A percentile compares a stretch with the other conserved stretches of the same genome.
Evolutionary conservation across 495 filamentous ascomycete genomes (phyloP).

Genomic region (Tuber aestivum): DNA sequence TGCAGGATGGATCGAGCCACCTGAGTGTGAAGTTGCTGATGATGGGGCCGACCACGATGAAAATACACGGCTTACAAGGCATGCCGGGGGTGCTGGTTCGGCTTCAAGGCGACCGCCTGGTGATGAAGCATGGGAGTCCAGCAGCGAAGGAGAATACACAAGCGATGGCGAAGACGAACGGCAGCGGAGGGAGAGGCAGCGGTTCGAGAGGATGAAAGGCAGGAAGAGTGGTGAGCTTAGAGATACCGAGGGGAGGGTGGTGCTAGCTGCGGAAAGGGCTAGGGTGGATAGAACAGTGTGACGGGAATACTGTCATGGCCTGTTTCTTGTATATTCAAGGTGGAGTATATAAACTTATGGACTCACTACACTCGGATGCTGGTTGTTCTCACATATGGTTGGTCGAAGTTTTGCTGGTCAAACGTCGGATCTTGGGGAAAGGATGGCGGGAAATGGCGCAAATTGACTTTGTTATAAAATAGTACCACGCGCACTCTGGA

Average conservation of each 20-base stretch:
- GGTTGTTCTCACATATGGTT: background rate
- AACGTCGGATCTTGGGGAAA: background rate
- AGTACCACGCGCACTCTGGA: background rate
- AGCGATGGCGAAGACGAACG: constrained; percentile 16
- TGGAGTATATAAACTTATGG: background rate
- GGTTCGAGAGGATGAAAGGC: constrained; percentile 4
- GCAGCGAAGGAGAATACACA: constrained; percentile 29
- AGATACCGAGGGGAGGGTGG: constrained; percentile 27
- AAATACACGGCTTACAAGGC: constrained; percentile 39
- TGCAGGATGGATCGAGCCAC: constrained; percentile 68
- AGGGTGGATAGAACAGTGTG: constrained; percentile 30
- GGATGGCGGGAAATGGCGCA: background rate
- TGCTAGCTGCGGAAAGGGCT: constrained; percentile 31
- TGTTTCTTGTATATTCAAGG: background rate
- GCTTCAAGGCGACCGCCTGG: constrained; percentile 16
- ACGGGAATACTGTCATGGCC: background rate
- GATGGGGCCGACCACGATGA: constrained; percentile 58
- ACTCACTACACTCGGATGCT: background rate
- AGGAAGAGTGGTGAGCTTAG: constrained; percentile 14
- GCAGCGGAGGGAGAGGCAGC: constrained; percentile 10
- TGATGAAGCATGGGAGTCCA: constrained; percentile 18
- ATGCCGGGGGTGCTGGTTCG: constrained; percentile 10
- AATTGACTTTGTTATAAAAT: background rate
- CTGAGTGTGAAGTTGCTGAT: constrained; percentile 65
- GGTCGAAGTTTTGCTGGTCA: background rate